Conservation (phyloP, 2,329 filamentous ascomycete genomes). For the Exophiala sideris region DNA sequence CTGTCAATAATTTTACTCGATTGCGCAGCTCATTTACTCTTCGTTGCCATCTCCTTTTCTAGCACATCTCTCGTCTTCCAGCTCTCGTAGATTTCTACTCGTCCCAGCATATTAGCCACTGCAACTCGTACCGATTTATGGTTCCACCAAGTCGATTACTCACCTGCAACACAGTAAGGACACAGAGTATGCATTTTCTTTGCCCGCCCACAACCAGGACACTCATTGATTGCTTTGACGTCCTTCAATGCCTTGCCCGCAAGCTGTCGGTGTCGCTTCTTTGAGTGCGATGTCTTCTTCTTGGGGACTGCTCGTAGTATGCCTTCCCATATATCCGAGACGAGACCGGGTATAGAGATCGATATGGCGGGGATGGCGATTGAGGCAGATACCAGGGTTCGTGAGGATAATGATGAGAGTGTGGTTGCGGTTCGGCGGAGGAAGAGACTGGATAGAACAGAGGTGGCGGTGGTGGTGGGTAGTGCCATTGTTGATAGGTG, state of each 20-base stretch:
- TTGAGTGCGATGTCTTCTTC: slow-evolving; percentile 97
- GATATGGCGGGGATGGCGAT: slow-evolving; percentile 60
- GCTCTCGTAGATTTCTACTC: slow-evolving; percentile 20
- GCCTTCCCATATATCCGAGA: slow-evolving; percentile 87
- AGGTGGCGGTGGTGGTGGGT: slow-evolving; percentile 27
- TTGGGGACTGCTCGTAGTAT: slow-evolving; percentile 91
- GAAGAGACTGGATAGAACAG: slow-evolving; percentile 23
- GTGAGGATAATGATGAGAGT: slow-evolving; percentile 35
- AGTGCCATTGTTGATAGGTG: slow-evolving; percentile 29
- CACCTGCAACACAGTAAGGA: slow-evolving; percentile 80
- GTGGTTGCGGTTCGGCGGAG: slow-evolving; percentile 18
- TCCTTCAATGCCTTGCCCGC: slow-evolving; percentile 94
- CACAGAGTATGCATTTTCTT: slow-evolving; percentile 91
- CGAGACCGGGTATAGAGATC: slow-evolving; percentile 62
- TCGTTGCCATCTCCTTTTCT: slow-evolving; percentile 8
- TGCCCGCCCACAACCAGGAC: slow-evolving; percentile 78
- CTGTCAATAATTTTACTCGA: too few species aligned
- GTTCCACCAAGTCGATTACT: slow-evolving; percentile 4
- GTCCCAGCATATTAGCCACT: not conserved
- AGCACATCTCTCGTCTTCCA: slow-evolving; percentile 16
- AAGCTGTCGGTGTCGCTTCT: slow-evolving; percentile 89
- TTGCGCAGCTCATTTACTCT: not conserved
- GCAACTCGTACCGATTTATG: not conserved
- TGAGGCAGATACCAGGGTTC: slow-evolving; percentile 54
- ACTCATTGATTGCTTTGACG: slow-evolving; percentile 79